These are phyloP conservation scores for Debaryomyces udenii DNA, from an alignment of 1,139 yeast genomes.

Conservation along the genomic window DNA sequence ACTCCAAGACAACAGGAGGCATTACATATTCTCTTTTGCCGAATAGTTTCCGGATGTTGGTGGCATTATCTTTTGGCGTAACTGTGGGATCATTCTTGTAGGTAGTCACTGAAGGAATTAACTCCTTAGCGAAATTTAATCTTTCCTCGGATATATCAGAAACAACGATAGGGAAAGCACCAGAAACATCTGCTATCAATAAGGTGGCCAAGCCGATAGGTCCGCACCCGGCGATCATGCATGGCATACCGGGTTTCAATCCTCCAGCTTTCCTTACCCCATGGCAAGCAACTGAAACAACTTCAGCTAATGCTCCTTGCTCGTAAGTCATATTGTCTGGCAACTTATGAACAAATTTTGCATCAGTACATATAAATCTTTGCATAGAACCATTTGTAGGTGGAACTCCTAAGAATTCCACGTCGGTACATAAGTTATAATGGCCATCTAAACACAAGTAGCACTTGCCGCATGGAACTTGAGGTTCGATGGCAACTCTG, in stretches of 20 bases:
- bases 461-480: slow-evolving; percentile 32
- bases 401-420: slow-evolving; percentile 27
- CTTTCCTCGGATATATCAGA: slow-evolving; percentile 27
- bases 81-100: slow-evolving; percentile 24
- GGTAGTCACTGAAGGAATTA: slow-evolving; percentile 31
- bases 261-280: slow-evolving; percentile 26
- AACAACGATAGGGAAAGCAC: slow-evolving; percentile 28
- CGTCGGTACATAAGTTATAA: slow-evolving; percentile 27
- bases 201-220: slow-evolving; percentile 33
- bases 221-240: slow-evolving; percentile 29
- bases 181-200: slow-evolving; percentile 25
- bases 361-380: slow-evolving; percentile 22
- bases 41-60: slow-evolving; percentile 28
- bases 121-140: slow-evolving; percentile 25
- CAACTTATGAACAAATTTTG: slow-evolving; percentile 24
- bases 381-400: slow-evolving; percentile 31
- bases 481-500: slow-evolving; percentile 33
- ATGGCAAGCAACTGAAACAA: slow-evolving; percentile 30
- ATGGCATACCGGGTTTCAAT: slow-evolving; percentile 26
- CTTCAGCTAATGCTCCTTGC: slow-evolving; percentile 32
- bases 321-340: slow-evolving; percentile 27
- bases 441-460: slow-evolving; percentile 31
- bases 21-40: slow-evolving; percentile 27
- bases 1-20: slow-evolving; percentile 28
- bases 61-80: slow-evolving; percentile 28